Base-by-base conservation (phyloP, 257 asterid species). In the Solanum sejunctum region DNA sequence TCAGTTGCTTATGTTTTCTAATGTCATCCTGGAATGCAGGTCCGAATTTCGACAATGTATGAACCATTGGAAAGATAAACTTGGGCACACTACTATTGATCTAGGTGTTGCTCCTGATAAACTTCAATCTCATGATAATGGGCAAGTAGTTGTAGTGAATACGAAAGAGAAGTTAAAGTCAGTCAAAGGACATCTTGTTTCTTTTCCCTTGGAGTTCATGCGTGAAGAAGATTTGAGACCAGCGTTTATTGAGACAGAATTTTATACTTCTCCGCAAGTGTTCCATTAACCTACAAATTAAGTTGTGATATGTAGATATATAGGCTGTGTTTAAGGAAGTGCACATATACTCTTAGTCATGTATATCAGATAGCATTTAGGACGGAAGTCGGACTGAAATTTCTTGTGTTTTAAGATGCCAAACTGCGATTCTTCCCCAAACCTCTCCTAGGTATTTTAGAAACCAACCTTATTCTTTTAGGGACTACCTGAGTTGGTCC, bases 121-220 rank as follows among this genome's bases (percentile, higher is more conserved):
- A 82, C 87, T 91, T 18, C 97, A 94, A 86, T 10, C 43, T 56
- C 57, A 69, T 16, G 85, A 90, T 85, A 84, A 93, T 66, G 94
- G 94, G 23, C 85, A 88, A 85, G 80, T 85, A 69, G 20, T 58
- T 15, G 66, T 84, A 60, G 47, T 80, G 52, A 90, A 95, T 85
- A 91, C 97, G 15, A 82, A 63, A 81, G 88, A 85, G 16, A 92
- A 63, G 88, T 85, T 96, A 52, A 84, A 92, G 88, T 88, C 94
- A 18, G 88, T 92, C 23, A 88, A 88, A 86, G 99, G 99, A 49
- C 91, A 85, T 87, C 94, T 95, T 26, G 99, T 96, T 85, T 91
- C 93, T n/a, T 96, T 96, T 83, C 98, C 99, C 16, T 82, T 95
- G 89, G 97, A 92, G 88, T 95, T 96, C 92, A 91, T 96, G 97